Percentiles rank a stretch among this genome's conserved stretches.
Conservation (phyloP, 225 moss, liverwort and hornwort genomes). For the Marchantia paleacea region DNA sequence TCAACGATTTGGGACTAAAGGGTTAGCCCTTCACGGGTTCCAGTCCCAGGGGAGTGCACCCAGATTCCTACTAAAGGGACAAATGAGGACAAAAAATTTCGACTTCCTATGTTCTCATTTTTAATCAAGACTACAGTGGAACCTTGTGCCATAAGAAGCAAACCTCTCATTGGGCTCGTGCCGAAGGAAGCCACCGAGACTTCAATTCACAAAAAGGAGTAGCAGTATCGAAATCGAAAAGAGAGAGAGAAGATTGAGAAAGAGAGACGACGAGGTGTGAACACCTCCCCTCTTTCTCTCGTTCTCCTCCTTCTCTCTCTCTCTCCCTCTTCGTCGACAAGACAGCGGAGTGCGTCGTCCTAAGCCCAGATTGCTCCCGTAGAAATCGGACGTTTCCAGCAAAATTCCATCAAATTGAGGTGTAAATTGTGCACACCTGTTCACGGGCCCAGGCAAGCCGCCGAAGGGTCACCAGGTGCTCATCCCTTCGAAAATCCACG, state of each 20-base stretch:
- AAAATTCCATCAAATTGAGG: conserved; percentile 10
- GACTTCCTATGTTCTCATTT: too few relatives aligned
- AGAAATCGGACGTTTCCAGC: conserved; percentile 3
- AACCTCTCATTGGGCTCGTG: neutral
- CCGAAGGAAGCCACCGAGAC: neutral
- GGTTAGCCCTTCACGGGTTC: too few relatives aligned
- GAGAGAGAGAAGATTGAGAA: neutral
- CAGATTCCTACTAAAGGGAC: too few relatives aligned
- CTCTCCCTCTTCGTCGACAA: neutral
- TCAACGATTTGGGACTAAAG: too few relatives aligned
- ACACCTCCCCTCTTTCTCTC: neutral
- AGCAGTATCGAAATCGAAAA: neutral
- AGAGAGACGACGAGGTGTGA: too few relatives aligned
- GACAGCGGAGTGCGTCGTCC: neutral
- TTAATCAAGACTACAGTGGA: too few relatives aligned
- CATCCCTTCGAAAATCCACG: conserved; percentile 32
- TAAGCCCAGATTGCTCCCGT: neutral
- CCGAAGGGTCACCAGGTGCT: conserved; percentile 29
- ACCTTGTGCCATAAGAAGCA: too few relatives aligned
- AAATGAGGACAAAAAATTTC: too few relatives aligned
- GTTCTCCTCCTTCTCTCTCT: too few relatives aligned
- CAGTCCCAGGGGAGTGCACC: too few relatives aligned
- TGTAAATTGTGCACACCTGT: conserved; percentile 18
- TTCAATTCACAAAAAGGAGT: neutral
- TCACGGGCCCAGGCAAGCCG: conserved; percentile 21